Percentiles rank a stretch among this genome's conserved stretches.
Evolutionary conservation across 2,329 filamentous ascomycete genomes (phyloP).

Genomic region (Fusarium sp.): DNA sequence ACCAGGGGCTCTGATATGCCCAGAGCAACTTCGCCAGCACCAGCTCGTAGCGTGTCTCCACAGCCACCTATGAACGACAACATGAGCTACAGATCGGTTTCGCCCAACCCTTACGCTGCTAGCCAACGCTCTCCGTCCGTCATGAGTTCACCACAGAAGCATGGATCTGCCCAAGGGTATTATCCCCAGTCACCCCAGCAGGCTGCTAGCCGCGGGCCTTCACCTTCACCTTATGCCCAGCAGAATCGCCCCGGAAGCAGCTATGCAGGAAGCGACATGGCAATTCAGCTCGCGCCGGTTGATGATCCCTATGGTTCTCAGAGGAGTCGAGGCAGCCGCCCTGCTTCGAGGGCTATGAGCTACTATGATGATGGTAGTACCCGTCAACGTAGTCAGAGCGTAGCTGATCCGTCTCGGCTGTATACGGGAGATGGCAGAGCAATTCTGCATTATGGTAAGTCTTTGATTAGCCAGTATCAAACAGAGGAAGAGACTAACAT

Average conservation of each 20-base stretch:
- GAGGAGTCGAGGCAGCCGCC: constrained; percentile 60
- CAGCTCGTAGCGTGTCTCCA: constrained; percentile 71
- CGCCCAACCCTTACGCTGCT: constrained; percentile 70
- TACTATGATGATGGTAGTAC: constrained; percentile 61
- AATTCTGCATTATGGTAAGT: constrained; percentile 94
- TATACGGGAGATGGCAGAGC: constrained; percentile 86
- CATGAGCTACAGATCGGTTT: constrained; percentile 59
- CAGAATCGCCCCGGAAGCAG: constrained; percentile 62
- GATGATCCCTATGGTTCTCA: constrained; percentile 68
- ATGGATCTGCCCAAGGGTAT: constrained; percentile 60
- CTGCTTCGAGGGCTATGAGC: constrained; percentile 62
- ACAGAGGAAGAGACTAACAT: constrained; percentile 32
- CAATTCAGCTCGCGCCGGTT: constrained; percentile 71
- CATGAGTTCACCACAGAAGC: constrained; percentile 52
- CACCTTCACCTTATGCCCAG: constrained; percentile 59
- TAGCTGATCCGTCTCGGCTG: constrained; percentile 82
- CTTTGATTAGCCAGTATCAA: not conserved
- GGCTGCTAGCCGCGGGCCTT: constrained; percentile 55
- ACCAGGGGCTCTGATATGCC: constrained; percentile 69
- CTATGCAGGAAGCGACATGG: constrained; percentile 66
- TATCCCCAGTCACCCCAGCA: constrained; percentile 63
- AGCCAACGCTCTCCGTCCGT: constrained; percentile 51
- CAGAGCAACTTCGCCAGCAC: constrained; percentile 72
- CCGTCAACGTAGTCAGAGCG: constrained; percentile 79
- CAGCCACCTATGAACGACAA: constrained; percentile 62